Conservation (phyloP, 306 rosid genomes). For the Cicer yamashitae region DNA sequence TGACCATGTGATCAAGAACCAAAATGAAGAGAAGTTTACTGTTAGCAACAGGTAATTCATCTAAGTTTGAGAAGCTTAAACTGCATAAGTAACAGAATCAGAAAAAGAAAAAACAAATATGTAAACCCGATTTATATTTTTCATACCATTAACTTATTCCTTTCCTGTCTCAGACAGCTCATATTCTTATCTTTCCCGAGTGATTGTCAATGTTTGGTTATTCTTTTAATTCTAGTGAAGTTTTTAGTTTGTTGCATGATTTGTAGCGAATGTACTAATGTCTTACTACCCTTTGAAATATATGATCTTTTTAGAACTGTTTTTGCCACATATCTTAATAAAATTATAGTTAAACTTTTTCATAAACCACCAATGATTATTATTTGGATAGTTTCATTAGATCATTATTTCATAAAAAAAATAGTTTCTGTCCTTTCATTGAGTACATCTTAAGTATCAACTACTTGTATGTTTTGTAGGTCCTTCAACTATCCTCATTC, state of each 20-base stretch:
- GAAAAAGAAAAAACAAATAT: not conserved
- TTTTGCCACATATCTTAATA: constrained; percentile 9
- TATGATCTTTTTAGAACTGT: constrained; percentile 4
- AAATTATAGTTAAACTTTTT: constrained; percentile 6
- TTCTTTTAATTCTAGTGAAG: not conserved
- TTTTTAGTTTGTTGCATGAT: not conserved
- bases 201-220: not conserved
- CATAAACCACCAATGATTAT: not conserved
- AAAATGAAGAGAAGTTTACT: constrained; percentile 90
- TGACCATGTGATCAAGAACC: constrained; percentile 73
- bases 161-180: too few relatives aligned
- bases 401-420: constrained; percentile 15
- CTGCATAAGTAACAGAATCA: not conserved
- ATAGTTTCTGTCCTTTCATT: too few relatives aligned
- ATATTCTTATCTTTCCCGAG: not conserved
- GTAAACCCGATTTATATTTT: constrained; percentile 13
- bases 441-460: not conserved
- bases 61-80: constrained; percentile 37
- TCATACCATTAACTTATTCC: not conserved
- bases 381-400: not conserved
- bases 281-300: not conserved
- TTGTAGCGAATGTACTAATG: not conserved
- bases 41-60: constrained; percentile 82
- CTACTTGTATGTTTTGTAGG: not conserved
- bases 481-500: not conserved